Evolutionary conservation across 176 grass and related monocot genomes (phyloP), one percentile per base, ranked within the genome.

Genomic region (Secale cereale): DNA sequence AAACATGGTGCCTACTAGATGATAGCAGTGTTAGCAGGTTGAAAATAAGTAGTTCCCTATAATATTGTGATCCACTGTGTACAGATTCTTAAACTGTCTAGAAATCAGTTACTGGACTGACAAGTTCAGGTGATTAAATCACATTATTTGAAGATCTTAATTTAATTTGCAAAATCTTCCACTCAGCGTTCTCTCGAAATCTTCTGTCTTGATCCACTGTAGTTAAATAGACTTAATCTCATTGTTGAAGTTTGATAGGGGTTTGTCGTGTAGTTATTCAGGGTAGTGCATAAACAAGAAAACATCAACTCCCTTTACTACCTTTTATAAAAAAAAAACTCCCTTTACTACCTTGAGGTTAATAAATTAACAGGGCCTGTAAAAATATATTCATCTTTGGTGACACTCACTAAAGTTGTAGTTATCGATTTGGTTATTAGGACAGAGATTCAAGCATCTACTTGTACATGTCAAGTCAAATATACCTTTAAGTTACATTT

Each of bases 401-500:
- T 76, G 27, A 15, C 16, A 3, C 56, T 80, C 5, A 9, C 29
- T 25, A 64, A 57, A 7, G 65, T 74, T 40, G 50, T 37, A 29
- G 40, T 40, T 87, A 65, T 83, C 62, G 71, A 54, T 74, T 71
- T 17, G 60, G 4, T 30, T 28, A 26, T 62, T 46, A 71, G 73
- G 28, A 52, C 3, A 26, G 66, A 62, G 15, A 11, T 52, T 78
- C 52, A 79, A 63, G 22, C 10, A 76, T 35, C 5, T 61, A 28
- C 10, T 82, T 73, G 17, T 57, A n/a, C 2, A 10, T 57, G 31
- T 31, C 39, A 83, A 77, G n/a, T 72, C 63, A 33, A 25, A 8
- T 78, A 30, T 83, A 52, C 41, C 27, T 39, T 11, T 73, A 73
- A 56, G 33, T 23, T 70, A 28, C 16, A 56, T 28, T 31, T 27